Percentiles rank a stretch among this genome's conserved stretches.
Evolutionary conservation across 805 yeast species (phyloP).

Genomic region (Suhomyces sp.): DNA sequence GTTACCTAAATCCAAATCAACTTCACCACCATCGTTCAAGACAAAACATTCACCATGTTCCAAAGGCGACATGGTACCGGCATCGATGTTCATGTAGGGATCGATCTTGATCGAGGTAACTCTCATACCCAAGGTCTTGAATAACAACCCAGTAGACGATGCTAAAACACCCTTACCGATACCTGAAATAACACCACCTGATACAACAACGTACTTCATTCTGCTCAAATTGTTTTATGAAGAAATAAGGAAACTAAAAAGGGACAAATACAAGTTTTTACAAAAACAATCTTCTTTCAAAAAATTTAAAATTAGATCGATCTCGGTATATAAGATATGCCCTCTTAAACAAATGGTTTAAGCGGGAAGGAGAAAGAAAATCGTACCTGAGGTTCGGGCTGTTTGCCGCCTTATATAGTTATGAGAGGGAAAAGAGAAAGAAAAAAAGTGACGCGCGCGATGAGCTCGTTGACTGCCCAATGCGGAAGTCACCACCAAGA

Average conservation of each 20-base stretch:
- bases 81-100: conserved; percentile 98
- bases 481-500: conserved; percentile 8
- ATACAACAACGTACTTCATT: conserved; percentile 98
- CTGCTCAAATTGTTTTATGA: conserved; percentile 8
- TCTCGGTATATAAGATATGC: conserved; percentile 21
- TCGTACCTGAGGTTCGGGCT: background rate
- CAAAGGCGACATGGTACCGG: conserved; percentile 99
- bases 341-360: conserved; percentile 43
- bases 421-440: background rate
- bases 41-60: conserved; percentile 99
- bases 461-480: conserved; percentile 16
- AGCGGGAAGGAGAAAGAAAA: conserved; percentile 46
- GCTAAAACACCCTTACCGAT: conserved; percentile 99
- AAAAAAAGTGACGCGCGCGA: conserved; percentile 13
- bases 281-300: background rate
- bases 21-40: conserved; percentile 98
- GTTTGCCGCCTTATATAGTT: conserved; percentile 4
- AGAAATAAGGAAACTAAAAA: conserved; percentile 2
- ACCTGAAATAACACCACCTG: conserved; percentile 99
- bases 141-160: conserved; percentile 90
- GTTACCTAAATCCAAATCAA: conserved; percentile 95
- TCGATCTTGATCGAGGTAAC: conserved; percentile 98
- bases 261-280: conserved; percentile 1
- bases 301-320: background rate
- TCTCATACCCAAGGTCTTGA: conserved; percentile 90